These are phyloP conservation scores for Murraya koenigii DNA, from an alignment of 345 rosid genomes.

Conservation along the genomic window DNA sequence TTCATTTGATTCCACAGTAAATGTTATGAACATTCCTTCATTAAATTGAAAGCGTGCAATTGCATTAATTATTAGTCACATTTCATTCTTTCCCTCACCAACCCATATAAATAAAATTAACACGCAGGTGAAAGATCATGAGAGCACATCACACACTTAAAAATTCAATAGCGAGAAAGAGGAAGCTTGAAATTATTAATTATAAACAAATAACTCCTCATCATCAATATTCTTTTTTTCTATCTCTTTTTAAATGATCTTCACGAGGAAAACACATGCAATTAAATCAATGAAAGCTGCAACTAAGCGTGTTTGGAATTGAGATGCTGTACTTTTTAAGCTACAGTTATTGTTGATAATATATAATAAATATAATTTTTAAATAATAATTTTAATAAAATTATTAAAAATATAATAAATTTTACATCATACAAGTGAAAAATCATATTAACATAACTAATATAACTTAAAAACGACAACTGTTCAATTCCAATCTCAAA, in stretches of 20 bases:
- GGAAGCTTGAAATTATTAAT: not conserved
- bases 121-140: not conserved
- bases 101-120: not conserved
- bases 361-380: too few species aligned
- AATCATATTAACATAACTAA: too few species aligned
- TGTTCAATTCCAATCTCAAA: too few species aligned
- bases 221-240: not conserved
- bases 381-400: too few species aligned
- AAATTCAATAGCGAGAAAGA: not conserved
- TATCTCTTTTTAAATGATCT: not conserved
- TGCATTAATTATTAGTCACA: not conserved
- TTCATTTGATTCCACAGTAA: too few species aligned
- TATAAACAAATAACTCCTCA: not conserved
- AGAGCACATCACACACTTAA: not conserved
- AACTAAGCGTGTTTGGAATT: too few species aligned
- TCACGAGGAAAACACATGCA: not conserved
- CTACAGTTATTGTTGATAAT: too few species aligned
- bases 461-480: too few species aligned
- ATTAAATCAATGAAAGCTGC: not conserved
- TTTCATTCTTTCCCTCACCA: not conserved
- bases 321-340: too few species aligned
- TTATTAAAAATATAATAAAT: too few species aligned
- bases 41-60: not conserved
- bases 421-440: too few species aligned
- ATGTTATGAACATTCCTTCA: too few species aligned